Evolutionary conservation across 108 stramenopile genomes (phyloP).

Genomic region (Hondaea fermentalgiana): DNA sequence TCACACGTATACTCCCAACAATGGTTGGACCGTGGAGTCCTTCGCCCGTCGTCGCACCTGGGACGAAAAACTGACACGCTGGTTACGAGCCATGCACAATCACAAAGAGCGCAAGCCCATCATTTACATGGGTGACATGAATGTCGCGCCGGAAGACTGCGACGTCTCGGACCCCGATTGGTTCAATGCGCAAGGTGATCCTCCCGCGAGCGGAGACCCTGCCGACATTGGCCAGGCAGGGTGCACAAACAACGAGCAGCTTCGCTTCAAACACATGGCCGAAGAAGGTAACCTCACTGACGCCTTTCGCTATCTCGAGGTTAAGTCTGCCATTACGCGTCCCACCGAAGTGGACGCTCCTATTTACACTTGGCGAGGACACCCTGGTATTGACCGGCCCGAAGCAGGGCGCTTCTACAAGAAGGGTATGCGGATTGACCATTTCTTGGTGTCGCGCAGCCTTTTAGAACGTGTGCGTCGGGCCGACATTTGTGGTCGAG

Average conservation of each 20-base stretch:
- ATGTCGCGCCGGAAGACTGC: background rate
- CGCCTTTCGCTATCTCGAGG: background rate
- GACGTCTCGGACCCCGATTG: background rate
- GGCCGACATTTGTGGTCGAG: background rate
- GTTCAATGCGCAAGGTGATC: background rate
- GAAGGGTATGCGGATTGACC: background rate
- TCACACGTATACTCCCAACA: slow-evolving; percentile 1
- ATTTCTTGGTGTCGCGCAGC: background rate
- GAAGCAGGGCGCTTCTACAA: background rate
- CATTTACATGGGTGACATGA: background rate
- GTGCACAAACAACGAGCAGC: slow-evolving; percentile 15
- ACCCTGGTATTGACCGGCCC: background rate
- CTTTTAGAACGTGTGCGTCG: background rate
- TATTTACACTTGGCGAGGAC: background rate
- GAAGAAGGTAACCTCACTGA: background rate
- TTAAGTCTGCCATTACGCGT: background rate
- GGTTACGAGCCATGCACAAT: background rate
- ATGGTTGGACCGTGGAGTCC: background rate
- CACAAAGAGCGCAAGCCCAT: background rate
- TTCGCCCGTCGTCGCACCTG: background rate
- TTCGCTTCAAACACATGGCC: background rate
- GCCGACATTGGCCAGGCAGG: background rate
- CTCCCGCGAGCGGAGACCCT: background rate
- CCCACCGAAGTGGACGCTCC: background rate
- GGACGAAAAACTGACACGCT: background rate